These are phyloP conservation scores for Arctium minus DNA, from an alignment of 129 eudicot species.

Conservation along the genomic window DNA sequence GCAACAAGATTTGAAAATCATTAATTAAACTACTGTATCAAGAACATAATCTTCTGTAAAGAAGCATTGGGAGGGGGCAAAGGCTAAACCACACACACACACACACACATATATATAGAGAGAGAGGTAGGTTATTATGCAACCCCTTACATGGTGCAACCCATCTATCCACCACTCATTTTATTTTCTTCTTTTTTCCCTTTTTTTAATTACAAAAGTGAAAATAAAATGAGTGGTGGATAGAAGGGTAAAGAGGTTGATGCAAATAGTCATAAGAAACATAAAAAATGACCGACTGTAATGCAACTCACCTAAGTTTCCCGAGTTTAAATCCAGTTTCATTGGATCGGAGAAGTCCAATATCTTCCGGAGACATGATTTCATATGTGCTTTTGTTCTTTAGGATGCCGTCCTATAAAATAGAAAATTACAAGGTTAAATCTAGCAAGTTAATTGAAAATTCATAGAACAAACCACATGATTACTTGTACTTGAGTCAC, in stretches of 20 bases:
- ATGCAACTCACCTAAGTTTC: slow-evolving; percentile 55
- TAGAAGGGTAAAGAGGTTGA: background rate
- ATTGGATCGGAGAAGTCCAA: slow-evolving; percentile 33
- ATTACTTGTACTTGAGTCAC: too few species aligned
- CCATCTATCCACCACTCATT: too few species aligned
- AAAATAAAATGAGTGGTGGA: too few species aligned
- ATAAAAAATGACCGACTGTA: background rate
- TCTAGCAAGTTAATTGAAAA: background rate
- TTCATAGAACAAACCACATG: background rate
- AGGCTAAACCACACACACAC: too few species aligned
- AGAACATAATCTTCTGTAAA: background rate
- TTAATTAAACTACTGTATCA: background rate
- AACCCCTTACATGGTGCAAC: too few species aligned
- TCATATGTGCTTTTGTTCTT: slow-evolving; percentile 74
- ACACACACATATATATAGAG: background rate
- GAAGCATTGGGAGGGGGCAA: background rate
- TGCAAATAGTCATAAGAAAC: background rate
- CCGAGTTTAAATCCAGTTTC: slow-evolving; percentile 84
- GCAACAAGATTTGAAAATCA: background rate
- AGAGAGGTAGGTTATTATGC: too few species aligned
- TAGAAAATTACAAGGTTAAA: background rate
- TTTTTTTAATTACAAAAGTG: too few species aligned
- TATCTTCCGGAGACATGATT: slow-evolving; percentile 17
- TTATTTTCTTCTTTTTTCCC: too few species aligned
- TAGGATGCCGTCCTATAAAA: slow-evolving; percentile 70